A percentile compares a stretch with the other conserved stretches of the same genome.
Conservation (phyloP, 1,284 basidiomycete species). For the Coriolopsis trogii region DNA sequence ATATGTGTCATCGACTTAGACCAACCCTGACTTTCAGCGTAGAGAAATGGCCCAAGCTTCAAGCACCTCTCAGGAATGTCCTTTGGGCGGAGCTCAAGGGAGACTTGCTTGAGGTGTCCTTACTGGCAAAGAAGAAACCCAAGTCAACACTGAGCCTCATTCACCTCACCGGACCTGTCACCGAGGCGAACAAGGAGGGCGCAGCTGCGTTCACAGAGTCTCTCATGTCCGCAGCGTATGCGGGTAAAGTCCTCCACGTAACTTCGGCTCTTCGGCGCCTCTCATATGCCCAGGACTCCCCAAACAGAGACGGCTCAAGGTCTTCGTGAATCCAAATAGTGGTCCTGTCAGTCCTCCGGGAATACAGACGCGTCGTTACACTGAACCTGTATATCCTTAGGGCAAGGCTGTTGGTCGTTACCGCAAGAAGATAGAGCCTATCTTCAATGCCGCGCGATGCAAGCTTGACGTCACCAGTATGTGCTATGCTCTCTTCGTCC, state of each 20-base stretch:
- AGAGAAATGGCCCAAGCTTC: conserved; percentile 34
- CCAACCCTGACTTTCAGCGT: neutral
- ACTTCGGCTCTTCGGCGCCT: neutral
- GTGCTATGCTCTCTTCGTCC: conserved; percentile 34
- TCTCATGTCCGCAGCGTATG: conserved; percentile 64
- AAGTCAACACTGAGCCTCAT: conserved; percentile 42
- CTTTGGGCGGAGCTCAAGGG: conserved; percentile 48
- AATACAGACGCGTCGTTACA: neutral
- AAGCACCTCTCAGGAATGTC: conserved; percentile 50
- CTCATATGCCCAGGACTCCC: conserved; percentile 45
- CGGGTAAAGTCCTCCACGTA: conserved; percentile 44
- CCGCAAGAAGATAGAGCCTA: conserved; percentile 72
- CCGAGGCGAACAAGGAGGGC: conserved; percentile 37
- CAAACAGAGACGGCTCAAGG: conserved; percentile 55
- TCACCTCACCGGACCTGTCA: conserved; percentile 46
- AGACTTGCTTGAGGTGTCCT: conserved; percentile 46
- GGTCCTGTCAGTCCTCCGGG: conserved; percentile 55
- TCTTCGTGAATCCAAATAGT: conserved; percentile 89
- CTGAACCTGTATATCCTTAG: conserved; percentile 39
- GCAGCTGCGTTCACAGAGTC: conserved; percentile 59
- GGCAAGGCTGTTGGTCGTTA: conserved; percentile 72
- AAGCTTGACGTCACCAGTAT: conserved; percentile 60
- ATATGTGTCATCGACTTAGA: neutral
- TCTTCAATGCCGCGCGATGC: conserved; percentile 80
- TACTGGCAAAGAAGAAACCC: conserved; percentile 42